Evolutionary conservation across 805 yeast genomes (phyloP).

Genomic region (Wickerhamomyces ciferrii): DNA sequence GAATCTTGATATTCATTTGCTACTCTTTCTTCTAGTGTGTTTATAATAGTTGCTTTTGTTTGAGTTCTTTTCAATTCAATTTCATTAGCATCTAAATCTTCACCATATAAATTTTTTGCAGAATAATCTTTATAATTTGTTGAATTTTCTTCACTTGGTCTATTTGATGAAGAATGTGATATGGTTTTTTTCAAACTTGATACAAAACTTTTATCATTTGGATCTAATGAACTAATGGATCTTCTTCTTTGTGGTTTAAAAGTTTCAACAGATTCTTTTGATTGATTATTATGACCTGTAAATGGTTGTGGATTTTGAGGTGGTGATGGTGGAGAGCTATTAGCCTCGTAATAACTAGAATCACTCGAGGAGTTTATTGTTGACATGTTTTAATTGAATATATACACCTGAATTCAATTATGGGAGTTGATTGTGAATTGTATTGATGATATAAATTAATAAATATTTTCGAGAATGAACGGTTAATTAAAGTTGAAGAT

Average conservation of each 20-base stretch:
- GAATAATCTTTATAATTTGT: constrained; percentile 10
- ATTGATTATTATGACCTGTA: neutral
- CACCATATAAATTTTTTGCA: constrained; percentile 34
- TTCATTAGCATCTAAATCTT: constrained; percentile 27
- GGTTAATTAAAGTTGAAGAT: neutral
- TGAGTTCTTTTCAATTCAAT: constrained; percentile 36
- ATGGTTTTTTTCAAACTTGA: neutral
- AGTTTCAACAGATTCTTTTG: neutral
- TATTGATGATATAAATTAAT: too few species aligned
- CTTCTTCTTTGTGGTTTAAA: neutral
- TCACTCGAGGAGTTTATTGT: neutral
- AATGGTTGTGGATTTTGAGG: neutral
- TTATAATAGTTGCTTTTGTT: constrained; percentile 39
- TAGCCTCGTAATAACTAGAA: neutral
- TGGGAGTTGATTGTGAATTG: too few species aligned
- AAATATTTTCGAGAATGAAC: too few species aligned
- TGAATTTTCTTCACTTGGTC: neutral
- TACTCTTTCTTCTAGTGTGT: constrained; percentile 22
- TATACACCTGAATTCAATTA: too few species aligned
- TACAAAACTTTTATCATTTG: neutral
- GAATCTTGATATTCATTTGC: constrained; percentile 15
- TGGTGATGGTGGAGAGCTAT: neutral
- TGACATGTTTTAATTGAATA: neutral
- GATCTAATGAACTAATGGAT: neutral
- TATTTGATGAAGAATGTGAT: neutral